Evolutionary conservation across 2,329 filamentous ascomycete species (phyloP).

Genomic region (Pseudogymnoascus verrucosus): DNA sequence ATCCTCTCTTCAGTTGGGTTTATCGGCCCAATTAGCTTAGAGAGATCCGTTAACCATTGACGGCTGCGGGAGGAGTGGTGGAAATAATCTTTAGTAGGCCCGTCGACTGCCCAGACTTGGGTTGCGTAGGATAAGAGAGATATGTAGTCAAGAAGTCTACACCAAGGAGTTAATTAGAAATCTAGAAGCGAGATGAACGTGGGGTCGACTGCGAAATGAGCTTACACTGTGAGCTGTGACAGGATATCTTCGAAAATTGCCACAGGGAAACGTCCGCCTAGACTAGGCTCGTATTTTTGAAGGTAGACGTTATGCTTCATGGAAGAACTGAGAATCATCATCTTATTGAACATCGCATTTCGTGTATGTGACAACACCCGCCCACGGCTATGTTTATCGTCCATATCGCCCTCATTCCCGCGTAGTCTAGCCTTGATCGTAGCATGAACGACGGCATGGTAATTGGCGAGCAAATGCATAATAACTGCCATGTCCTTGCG

Average conservation of each 20-base stretch:
- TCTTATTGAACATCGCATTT: slow-evolving; percentile 9
- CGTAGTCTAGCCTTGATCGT: slow-evolving; percentile 53
- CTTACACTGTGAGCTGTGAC: slow-evolving; percentile 9
- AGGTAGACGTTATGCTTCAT: slow-evolving; percentile 6
- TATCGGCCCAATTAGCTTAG: slow-evolving; percentile 3
- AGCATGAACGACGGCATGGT: slow-evolving; percentile 62
- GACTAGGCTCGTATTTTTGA: slow-evolving; percentile 7
- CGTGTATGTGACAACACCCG: not conserved
- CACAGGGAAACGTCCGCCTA: slow-evolving; percentile 8
- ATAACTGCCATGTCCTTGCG: slow-evolving; percentile 57
- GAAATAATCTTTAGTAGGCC: not conserved
- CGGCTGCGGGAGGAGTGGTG: not conserved
- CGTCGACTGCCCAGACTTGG: slow-evolving; percentile 2
- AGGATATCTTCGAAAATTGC: slow-evolving; percentile 9
- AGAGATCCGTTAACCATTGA: slow-evolving; percentile 1
- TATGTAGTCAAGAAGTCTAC: slow-evolving; percentile 6
- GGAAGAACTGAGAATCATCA: slow-evolving; percentile 7
- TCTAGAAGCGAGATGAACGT: not conserved
- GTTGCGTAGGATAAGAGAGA: slow-evolving; percentile 7
- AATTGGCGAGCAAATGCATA: slow-evolving; percentile 63
- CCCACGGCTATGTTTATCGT: slow-evolving; percentile 34
- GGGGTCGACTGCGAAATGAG: not conserved
- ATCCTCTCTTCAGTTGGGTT: slow-evolving; percentile 7
- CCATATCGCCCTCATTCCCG: slow-evolving; percentile 45
- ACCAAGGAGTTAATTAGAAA: slow-evolving; percentile 2